A percentile compares a stretch with the other conserved stretches of the same genome.
Conservation (phyloP, 2,329 filamentous ascomycete genomes). For the Metarhizium guizhouense region DNA sequence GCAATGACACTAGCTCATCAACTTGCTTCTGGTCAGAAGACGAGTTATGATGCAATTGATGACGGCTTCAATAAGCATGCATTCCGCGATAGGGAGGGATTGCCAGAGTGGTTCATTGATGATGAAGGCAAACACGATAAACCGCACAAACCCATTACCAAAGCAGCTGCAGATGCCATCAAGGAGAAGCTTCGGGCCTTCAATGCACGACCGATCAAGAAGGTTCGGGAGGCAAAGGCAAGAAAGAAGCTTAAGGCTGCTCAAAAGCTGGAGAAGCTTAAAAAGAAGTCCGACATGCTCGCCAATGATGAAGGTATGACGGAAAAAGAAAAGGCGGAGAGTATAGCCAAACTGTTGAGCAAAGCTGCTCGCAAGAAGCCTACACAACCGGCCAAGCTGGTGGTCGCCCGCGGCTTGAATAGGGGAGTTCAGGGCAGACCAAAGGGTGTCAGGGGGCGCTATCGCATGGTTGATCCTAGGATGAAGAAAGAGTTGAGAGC, state of each 20-base stretch:
- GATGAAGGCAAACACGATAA: slow-evolving; percentile 82
- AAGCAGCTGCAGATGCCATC: slow-evolving; percentile 82
- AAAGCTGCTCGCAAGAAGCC: slow-evolving; percentile 82
- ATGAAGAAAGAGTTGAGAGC: slow-evolving; percentile 95
- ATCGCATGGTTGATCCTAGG: slow-evolving; percentile 91
- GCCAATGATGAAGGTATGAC: slow-evolving; percentile 86
- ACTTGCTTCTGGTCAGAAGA: slow-evolving; percentile 78
- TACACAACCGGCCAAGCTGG: slow-evolving; percentile 72
- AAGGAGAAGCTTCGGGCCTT: slow-evolving; percentile 88
- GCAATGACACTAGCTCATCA: slow-evolving; percentile 95
- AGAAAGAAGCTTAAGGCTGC: slow-evolving; percentile 96
- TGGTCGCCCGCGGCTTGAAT: slow-evolving; percentile 80
- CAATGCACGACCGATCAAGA: slow-evolving; percentile 97
- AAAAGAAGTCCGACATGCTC: slow-evolving; percentile 91
- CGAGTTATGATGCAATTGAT: slow-evolving; percentile 70
- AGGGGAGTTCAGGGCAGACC: slow-evolving; percentile 79
- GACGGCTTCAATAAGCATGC: slow-evolving; percentile 90
- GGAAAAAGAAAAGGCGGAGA: slow-evolving; percentile 89
- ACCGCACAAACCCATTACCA: slow-evolving; percentile 79
- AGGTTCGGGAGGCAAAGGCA: slow-evolving; percentile 92
- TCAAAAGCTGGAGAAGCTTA: slow-evolving; percentile 83
- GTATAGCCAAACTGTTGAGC: slow-evolving; percentile 72
- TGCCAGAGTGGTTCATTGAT: slow-evolving; percentile 97
- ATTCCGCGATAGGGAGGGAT: slow-evolving; percentile 81
- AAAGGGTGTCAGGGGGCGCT: slow-evolving; percentile 86